Evolutionary conservation across 2,329 filamentous ascomycete genomes (phyloP).

Genomic region (Aspergillus pseudoterreus): DNA sequence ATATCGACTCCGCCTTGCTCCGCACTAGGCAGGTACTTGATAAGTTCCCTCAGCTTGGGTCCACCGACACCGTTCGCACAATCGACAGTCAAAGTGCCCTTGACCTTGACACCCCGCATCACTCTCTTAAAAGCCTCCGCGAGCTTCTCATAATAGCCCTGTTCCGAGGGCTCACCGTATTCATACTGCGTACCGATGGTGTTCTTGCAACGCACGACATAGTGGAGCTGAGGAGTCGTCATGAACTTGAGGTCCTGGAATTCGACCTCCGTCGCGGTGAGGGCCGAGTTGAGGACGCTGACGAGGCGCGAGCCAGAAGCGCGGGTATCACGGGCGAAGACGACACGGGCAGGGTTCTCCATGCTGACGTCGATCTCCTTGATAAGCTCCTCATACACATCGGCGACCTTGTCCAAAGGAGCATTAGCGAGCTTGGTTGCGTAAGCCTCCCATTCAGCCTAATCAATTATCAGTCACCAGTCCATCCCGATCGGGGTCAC

Average conservation of each 20-base stretch:
- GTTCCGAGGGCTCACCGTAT: slow-evolving; percentile 85
- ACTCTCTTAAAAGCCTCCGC: slow-evolving; percentile 78
- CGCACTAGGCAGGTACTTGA: slow-evolving; percentile 73
- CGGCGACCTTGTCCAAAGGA: slow-evolving; percentile 67
- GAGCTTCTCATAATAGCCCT: slow-evolving; percentile 93
- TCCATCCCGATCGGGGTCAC: neutral
- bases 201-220: slow-evolving; percentile 90
- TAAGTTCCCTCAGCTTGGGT: slow-evolving; percentile 79
- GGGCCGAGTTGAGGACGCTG: slow-evolving; percentile 70
- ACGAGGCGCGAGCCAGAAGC: slow-evolving; percentile 85
- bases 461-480: slow-evolving; percentile 15
- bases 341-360: slow-evolving; percentile 68
- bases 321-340: slow-evolving; percentile 89
- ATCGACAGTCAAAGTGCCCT: slow-evolving; percentile 77
- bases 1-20: slow-evolving; percentile 70
- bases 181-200: slow-evolving; percentile 81
- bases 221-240: slow-evolving; percentile 97
- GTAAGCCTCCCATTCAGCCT: slow-evolving; percentile 82
- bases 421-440: slow-evolving; percentile 89
- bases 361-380: slow-evolving; percentile 73
- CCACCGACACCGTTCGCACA: slow-evolving; percentile 96
- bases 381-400: slow-evolving; percentile 72
- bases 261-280: slow-evolving; percentile 71
- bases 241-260: slow-evolving; percentile 84
- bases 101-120: slow-evolving; percentile 70